phyloP scores from a whole-genome alignment of 1,284 basidiomycete genomes.

The Naganishia sp. region DNA sequence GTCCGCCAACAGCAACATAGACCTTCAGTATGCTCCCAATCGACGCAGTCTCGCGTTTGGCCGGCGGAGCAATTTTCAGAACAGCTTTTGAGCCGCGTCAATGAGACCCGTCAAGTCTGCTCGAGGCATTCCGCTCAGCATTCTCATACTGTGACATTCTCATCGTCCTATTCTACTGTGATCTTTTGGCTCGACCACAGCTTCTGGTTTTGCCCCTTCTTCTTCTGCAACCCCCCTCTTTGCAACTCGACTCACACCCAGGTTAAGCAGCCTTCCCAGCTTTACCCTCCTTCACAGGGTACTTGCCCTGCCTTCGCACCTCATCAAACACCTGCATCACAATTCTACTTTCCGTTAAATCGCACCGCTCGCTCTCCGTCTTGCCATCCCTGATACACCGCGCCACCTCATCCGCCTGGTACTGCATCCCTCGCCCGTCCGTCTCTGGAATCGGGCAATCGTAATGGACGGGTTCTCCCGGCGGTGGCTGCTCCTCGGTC shows the following conservation, averaged over 20 bases:
- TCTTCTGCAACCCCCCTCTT: not conserved
- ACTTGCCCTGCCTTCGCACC: constrained; percentile 57
- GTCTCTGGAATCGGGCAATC: constrained; percentile 59
- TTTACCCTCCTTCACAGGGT: constrained; percentile 30
- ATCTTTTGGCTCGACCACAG: not conserved
- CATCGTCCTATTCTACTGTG: no score
- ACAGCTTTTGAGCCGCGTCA: no score
- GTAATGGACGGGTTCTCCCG: constrained; percentile 59
- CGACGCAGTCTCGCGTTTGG: no score
- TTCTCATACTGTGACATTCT: no score
- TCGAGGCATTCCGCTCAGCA: no score
- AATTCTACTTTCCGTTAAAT: constrained; percentile 71
- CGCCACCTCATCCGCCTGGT: constrained; percentile 67
- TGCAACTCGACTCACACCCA: not conserved
- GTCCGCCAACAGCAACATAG: no score
- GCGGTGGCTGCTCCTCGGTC: constrained; percentile 37
- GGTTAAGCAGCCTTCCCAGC: constrained; percentile 1
- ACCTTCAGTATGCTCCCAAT: no score
- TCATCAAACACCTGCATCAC: constrained; percentile 80
- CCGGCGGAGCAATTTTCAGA: no score
- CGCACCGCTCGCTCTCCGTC: constrained; percentile 71
- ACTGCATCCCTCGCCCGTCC: constrained; percentile 56
- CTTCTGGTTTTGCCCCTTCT: not conserved
- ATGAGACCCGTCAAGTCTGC: no score
- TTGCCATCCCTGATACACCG: constrained; percentile 73